Percentiles rank a stretch among this genome's conserved stretches.
Conservation (phyloP, 2,329 filamentous ascomycete genomes). For the Hymenoscyphus fructigenus region DNA sequence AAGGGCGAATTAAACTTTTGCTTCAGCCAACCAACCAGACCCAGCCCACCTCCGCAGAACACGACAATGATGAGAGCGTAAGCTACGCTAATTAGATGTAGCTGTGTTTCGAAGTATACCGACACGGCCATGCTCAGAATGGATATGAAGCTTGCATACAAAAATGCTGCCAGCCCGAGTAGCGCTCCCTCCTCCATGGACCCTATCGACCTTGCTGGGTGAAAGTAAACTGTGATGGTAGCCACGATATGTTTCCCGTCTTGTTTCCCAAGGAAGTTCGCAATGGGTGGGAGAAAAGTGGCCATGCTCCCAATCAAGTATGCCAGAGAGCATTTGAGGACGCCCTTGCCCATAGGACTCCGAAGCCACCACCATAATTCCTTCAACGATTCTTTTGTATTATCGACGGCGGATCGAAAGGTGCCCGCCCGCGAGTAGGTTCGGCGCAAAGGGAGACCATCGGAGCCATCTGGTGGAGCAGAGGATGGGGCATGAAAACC, state of each 20-base stretch:
- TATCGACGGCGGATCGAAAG: slow-evolving; percentile 36
- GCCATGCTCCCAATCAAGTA: slow-evolving; percentile 84
- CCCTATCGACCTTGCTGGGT: slow-evolving; percentile 80
- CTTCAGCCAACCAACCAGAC: slow-evolving; percentile 86
- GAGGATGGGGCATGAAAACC: slow-evolving; percentile 26
- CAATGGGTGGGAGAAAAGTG: slow-evolving; percentile 75
- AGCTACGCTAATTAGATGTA: slow-evolving; percentile 67
- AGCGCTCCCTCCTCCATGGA: slow-evolving; percentile 86
- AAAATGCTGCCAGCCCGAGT: slow-evolving; percentile 73
- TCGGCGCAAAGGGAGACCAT: slow-evolving; percentile 20
- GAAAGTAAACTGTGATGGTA: slow-evolving; percentile 92
- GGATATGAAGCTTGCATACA: slow-evolving; percentile 74
- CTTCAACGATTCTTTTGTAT: slow-evolving; percentile 38
- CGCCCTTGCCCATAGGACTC: slow-evolving; percentile 73
- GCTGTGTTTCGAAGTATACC: slow-evolving; percentile 68
- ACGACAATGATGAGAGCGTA: slow-evolving; percentile 77
- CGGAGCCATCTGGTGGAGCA: slow-evolving; percentile 14
- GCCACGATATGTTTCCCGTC: slow-evolving; percentile 94
- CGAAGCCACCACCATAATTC: slow-evolving; percentile 58
- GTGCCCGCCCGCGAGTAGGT: slow-evolving; percentile 32
- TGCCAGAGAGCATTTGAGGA: slow-evolving; percentile 88
- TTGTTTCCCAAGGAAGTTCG: slow-evolving; percentile 72
- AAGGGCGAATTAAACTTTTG: slow-evolving; percentile 74
- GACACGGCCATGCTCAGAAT: slow-evolving; percentile 87
- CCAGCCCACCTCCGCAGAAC: slow-evolving; percentile 83